phyloP scores from a whole-genome alignment of 2,329 filamentous ascomycete species.

The Aspergillus pseudoterreus region DNA sequence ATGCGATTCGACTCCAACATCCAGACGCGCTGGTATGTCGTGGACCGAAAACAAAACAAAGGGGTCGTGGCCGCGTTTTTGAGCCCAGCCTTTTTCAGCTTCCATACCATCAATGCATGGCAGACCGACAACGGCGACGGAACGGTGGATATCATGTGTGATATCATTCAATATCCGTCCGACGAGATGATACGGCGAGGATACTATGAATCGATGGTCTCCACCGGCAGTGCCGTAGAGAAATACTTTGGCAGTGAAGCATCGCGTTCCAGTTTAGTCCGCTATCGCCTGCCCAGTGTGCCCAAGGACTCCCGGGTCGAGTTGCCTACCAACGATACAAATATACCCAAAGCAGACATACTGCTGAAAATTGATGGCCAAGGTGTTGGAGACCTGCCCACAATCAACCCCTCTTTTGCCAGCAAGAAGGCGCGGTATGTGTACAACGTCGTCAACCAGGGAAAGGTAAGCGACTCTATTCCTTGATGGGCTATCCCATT shows the following conservation, averaged over 20 bases:
- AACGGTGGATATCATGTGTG: constrained; percentile 55
- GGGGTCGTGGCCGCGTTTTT: constrained; percentile 66
- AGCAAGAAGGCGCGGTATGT: constrained; percentile 45
- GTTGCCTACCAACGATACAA: constrained; percentile 1
- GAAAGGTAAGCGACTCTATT: constrained; percentile 26
- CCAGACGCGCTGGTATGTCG: constrained; percentile 64
- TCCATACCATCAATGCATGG: constrained; percentile 73
- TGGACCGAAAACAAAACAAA: constrained; percentile 59
- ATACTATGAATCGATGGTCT: constrained; percentile 65
- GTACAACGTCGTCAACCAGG: constrained; percentile 45
- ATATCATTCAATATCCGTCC: constrained; percentile 61
- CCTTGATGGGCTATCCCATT: background rate
- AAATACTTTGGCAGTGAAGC: constrained; percentile 28
- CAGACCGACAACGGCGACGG: constrained; percentile 49
- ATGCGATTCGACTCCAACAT: constrained; percentile 56
- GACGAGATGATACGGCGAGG: constrained; percentile 63
- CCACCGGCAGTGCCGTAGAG: constrained; percentile 44
- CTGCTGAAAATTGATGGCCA: background rate
- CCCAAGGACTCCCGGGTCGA: constrained; percentile 14
- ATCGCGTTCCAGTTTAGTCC: constrained; percentile 17
- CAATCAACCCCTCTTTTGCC: constrained; percentile 43
- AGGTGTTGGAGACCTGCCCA: constrained; percentile 41
- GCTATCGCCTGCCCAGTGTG: constrained; percentile 30
- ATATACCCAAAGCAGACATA: constrained; percentile 4
- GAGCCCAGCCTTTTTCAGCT: constrained; percentile 68